Evolutionary conservation across 495 filamentous ascomycete species (phyloP).

Genomic region (Pseudevernia furfuracea): DNA sequence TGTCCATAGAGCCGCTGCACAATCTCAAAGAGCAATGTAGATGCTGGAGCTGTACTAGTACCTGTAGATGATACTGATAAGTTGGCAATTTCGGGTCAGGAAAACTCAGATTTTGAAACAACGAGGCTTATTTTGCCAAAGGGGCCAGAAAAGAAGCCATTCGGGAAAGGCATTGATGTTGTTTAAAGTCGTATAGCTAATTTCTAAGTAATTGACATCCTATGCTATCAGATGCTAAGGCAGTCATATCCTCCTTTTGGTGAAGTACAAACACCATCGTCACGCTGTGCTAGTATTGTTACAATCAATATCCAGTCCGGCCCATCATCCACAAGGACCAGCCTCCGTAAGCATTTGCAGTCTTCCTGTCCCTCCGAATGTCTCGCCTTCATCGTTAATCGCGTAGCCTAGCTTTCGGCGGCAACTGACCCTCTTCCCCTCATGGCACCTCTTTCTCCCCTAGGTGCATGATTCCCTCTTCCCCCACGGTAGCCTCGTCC

Average conservation of each 20-base stretch:
- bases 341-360: background rate
- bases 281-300: conserved; percentile 9
- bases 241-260: background rate
- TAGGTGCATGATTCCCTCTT: conserved; percentile 44
- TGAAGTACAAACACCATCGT: background rate
- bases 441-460: conserved; percentile 40
- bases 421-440: conserved; percentile 34
- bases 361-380: background rate
- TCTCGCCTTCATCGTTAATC: background rate
- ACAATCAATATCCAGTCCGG: conserved; percentile 16
- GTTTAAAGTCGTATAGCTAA: background rate
- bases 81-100: background rate
- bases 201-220: background rate
- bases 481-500: conserved; percentile 57
- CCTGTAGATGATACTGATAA: background rate
- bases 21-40: background rate
- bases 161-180: background rate
- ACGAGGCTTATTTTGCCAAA: background rate
- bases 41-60: background rate
- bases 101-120: background rate
- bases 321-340: background rate
- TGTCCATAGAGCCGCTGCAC: background rate
- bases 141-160: background rate
- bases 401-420: conserved; percentile 9
- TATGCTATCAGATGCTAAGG: conserved; percentile 1